Percentiles rank a stretch among this genome's conserved stretches.
phyloP scores from a whole-genome alignment of 331 rosid species.

The Prunus yedoensis region DNA sequence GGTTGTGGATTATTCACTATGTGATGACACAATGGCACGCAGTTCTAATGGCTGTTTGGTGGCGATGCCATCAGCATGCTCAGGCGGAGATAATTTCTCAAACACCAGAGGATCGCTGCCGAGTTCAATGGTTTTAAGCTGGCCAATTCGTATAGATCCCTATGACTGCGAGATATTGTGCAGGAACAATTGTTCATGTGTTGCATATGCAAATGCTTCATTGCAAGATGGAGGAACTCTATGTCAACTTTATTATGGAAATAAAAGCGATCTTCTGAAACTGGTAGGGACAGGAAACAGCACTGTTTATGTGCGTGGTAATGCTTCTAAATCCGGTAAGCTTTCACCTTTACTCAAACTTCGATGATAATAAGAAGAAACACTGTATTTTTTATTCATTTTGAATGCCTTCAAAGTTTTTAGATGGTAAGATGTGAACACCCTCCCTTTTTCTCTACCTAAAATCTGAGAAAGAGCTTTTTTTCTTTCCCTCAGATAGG shows the following conservation, averaged over 20 bases:
- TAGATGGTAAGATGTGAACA: background rate
- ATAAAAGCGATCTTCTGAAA: background rate
- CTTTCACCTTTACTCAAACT: background rate
- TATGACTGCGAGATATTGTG: background rate
- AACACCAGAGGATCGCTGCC: background rate
- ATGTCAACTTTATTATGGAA: conserved; percentile 5
- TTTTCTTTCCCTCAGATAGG: background rate
- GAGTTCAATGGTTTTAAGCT: background rate
- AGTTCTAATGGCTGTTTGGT: conserved; percentile 5
- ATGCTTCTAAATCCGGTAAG: conserved; percentile 2
- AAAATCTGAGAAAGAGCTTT: background rate
- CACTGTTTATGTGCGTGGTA: background rate
- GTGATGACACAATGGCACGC: background rate
- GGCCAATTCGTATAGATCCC: background rate
- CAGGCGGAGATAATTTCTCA: conserved; percentile 1
- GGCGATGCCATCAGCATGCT: background rate
- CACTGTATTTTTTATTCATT: background rate
- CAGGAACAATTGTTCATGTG: conserved; percentile 13
- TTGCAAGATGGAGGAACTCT: background rate
- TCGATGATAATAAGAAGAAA: background rate
- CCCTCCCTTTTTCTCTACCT: background rate
- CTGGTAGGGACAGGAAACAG: background rate
- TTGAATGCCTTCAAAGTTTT: background rate
- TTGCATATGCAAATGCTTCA: conserved; percentile 6
- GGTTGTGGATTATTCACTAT: conserved; percentile 8